These are phyloP conservation scores for Fusarium virguliforme DNA, from an alignment of 2,329 filamentous ascomycete species.

Conservation along the genomic window DNA sequence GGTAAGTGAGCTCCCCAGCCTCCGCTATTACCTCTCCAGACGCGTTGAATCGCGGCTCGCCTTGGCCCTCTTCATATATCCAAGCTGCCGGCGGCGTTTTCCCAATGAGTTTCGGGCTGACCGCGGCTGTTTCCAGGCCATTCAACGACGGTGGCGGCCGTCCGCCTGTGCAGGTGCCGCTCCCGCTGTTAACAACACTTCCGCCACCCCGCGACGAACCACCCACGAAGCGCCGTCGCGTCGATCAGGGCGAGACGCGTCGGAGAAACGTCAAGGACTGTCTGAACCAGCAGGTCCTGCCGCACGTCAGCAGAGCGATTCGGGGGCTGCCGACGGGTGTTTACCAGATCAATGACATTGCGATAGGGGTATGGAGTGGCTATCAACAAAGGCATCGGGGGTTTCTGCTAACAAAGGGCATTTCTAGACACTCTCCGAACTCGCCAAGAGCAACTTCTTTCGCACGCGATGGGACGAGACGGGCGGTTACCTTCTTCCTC, in stretches of 20 bases:
- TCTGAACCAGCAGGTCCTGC: slow-evolving; percentile 54
- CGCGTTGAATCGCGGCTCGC: slow-evolving; percentile 23
- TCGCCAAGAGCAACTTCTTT: slow-evolving; percentile 48
- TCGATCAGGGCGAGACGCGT: slow-evolving; percentile 39
- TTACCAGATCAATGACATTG: slow-evolving; percentile 52
- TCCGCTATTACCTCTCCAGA: slow-evolving; percentile 12
- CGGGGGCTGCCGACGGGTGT: slow-evolving; percentile 42
- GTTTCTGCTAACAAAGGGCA: slow-evolving; percentile 25
- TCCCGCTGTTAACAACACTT: slow-evolving; percentile 26
- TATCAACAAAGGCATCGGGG: too few relatives aligned
- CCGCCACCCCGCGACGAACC: slow-evolving; percentile 46
- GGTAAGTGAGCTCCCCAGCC: slow-evolving; percentile 39
- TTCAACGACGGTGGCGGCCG: slow-evolving; percentile 52
- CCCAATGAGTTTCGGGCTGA: slow-evolving; percentile 52
- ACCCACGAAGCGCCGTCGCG: slow-evolving; percentile 54
- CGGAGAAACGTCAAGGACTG: slow-evolving; percentile 47
- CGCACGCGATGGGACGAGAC: slow-evolving; percentile 47
- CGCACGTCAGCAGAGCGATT: slow-evolving; percentile 52
- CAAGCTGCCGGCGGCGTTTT: slow-evolving; percentile 15
- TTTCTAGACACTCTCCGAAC: slow-evolving; percentile 43
- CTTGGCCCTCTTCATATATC: slow-evolving; percentile 1
- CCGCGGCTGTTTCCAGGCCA: slow-evolving; percentile 47
- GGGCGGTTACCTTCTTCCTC: slow-evolving; percentile 31
- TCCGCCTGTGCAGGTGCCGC: slow-evolving; percentile 20
- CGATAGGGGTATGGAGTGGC: slow-evolving; percentile 50